A percentile compares a stretch with the other conserved stretches of the same genome.
These are phyloP conservation scores for Plasmopara viticola DNA, from an alignment of 352 stramenopile genomes.

Conservation along the genomic window DNA sequence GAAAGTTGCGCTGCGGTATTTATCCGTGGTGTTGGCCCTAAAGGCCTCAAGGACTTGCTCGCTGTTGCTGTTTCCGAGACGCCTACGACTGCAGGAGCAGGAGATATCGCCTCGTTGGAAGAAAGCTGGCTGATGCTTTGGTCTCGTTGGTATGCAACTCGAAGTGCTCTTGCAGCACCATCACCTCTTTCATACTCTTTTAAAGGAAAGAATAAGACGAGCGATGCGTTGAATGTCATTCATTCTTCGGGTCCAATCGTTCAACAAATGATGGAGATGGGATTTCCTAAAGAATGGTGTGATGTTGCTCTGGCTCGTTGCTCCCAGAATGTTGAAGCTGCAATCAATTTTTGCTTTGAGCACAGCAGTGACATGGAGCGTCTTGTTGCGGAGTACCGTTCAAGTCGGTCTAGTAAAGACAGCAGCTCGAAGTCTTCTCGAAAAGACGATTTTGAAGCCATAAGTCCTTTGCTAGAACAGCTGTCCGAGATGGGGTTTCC, in stretches of 20 bases:
- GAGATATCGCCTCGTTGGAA: conserved; percentile 69
- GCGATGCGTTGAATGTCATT: conserved; percentile 19
- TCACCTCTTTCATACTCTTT: conserved; percentile 17
- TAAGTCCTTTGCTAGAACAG: conserved; percentile 77
- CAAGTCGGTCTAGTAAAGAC: conserved; percentile 26
- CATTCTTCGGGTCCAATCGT: conserved; percentile 59
- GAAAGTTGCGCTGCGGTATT: conserved; percentile 57
- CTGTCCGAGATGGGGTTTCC: conserved; percentile 91
- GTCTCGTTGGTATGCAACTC: conserved; percentile 65
- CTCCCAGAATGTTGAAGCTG: conserved; percentile 85
- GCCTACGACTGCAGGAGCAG: conserved; percentile 52
- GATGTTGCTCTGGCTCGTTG: conserved; percentile 82
- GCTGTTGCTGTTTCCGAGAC: conserved; percentile 67
- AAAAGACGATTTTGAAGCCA: conserved; percentile 52
- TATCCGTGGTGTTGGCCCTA: conserved; percentile 45
- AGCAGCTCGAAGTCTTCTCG: conserved; percentile 19
- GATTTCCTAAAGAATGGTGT: conserved; percentile 89
- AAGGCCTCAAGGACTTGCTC: conserved; percentile 59
- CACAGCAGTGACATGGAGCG: conserved; percentile 89
- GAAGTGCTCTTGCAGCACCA: conserved; percentile 38
- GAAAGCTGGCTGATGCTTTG: conserved; percentile 77
- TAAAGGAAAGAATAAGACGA: conserved; percentile 25
- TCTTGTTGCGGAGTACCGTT: conserved; percentile 73
- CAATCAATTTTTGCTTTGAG: conserved; percentile 92
- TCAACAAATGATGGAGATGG: conserved; percentile 93